Evolutionary conservation across 139 green algal genomes (phyloP), one percentile per base, ranked within the genome.

Genomic region (Deuterostichococcus epilithicus): DNA sequence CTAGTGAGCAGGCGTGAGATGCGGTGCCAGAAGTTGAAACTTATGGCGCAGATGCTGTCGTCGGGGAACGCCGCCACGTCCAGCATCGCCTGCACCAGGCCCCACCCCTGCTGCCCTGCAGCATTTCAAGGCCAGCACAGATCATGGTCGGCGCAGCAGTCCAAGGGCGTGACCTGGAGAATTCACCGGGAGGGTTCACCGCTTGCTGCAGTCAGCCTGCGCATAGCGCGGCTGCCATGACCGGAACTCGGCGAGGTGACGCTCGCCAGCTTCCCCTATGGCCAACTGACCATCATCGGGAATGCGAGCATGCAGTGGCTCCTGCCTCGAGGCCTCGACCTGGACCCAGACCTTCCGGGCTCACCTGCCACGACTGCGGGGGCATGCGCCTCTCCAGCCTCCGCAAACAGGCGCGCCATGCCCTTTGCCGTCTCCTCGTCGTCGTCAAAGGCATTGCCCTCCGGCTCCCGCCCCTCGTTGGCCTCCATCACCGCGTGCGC

Each of bases 21-120:
- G 75, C 87, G 83, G 81, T 96, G 89, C 94, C 94, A 98, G 85
- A 98, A 98, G 83, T 91, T 92, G 84, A 97, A 98, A 47, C 82
- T 90, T 73, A 94, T 96, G 76, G 83, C 78, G 76, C 76, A 85
- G 58, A 98, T 92, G 44, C 65, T 65, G 52, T 90, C 82, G 59
- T 97, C 90, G 1, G 92, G 91, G 77, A 97, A 86, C 0, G 81
- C 77, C 1, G 86, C 90, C 38, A 98, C 94, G 25, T 98, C 92
- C 63, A 97, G 79, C 76, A 98, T 75, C 3, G 92, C 92, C 79
- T 98, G 90, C 60, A 95, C 90, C 15, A 94, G 89, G 20, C 83
- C 52, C 72, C 86, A 70, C 23, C 82, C 76, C 38, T 86, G 73
- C 18, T 63, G 73, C 13, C 63, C 28, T 52, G 45, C 72, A 44